A percentile compares a stretch with the other conserved stretches of the same genome.
Conservation (phyloP, 306 rosid species). For the Trifolium fragiferum region DNA sequence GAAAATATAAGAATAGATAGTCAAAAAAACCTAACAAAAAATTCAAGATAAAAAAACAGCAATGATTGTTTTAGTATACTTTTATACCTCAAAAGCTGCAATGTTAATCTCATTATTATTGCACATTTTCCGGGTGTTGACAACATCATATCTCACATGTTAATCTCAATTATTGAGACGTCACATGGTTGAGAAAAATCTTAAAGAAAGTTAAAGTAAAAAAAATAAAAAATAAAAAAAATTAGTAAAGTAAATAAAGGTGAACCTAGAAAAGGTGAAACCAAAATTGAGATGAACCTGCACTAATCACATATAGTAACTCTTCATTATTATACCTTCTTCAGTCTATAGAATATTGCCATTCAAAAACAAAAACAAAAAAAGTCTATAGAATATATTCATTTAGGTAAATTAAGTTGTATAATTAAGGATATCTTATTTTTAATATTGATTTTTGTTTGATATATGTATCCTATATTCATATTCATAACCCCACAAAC, state of each 20-base stretch:
- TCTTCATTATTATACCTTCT: background rate
- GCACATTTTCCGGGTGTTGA: constrained; percentile 8
- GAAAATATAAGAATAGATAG: background rate
- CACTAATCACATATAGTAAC: constrained; percentile 14
- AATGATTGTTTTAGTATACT: background rate
- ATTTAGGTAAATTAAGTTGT: constrained; percentile 4
- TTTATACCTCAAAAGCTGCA: constrained; percentile 3
- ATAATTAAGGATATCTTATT: background rate
- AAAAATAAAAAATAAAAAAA: background rate
- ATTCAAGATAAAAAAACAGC: background rate
- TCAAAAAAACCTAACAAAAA: background rate
- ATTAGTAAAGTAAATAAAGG: background rate
- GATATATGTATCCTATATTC: constrained; percentile 15
- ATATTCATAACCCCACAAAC: constrained; percentile 26
- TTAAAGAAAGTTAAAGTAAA: background rate
- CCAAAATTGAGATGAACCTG: constrained; percentile 12
- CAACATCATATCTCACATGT: constrained; percentile 5
- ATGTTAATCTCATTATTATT: constrained; percentile 7
- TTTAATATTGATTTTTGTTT: background rate
- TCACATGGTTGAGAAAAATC: background rate
- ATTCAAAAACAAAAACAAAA: too few species aligned
- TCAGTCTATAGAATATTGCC: background rate
- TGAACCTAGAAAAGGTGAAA: background rate
- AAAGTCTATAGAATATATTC: background rate
- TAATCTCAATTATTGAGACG: constrained; percentile 5